Conservation (phyloP, 1,284 basidiomycete species). For the Psilocybe mexicana region DNA sequence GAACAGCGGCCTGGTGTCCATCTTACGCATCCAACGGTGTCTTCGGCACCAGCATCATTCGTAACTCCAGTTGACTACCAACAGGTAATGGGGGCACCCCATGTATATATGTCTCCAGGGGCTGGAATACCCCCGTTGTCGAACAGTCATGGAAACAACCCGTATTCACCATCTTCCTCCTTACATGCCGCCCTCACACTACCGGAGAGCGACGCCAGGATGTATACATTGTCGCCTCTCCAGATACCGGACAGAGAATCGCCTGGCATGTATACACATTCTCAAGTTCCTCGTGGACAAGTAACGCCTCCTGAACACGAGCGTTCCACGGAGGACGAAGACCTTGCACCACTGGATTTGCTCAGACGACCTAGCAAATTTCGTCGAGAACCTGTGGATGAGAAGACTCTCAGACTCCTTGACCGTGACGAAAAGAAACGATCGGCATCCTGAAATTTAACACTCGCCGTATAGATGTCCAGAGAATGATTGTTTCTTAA, state of each 20-base stretch:
- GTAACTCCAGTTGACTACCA: not conserved
- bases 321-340: not conserved
- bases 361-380: constrained; percentile 9
- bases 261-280: constrained; percentile 1
- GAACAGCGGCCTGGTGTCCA: not conserved
- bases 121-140: not conserved
- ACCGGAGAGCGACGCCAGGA: not conserved
- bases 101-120: not conserved
- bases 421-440: constrained; percentile 7
- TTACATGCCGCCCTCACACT: constrained; percentile 9
- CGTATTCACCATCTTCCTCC: constrained; percentile 4
- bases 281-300: not conserved
- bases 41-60: not conserved
- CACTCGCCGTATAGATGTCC: not conserved
- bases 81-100: not conserved
- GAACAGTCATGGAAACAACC: constrained; percentile 2
- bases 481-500: not conserved
- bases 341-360: constrained; percentile 10
- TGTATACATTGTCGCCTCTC: constrained; percentile 10
- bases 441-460: constrained; percentile 2
- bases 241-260: constrained; percentile 12
- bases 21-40: not conserved
- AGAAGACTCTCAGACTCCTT: constrained; percentile 11
- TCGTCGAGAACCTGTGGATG: constrained; percentile 11
- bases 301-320: not conserved